A percentile compares a stretch with the other conserved stretches of the same genome.
Conservation (phyloP, 2,329 filamentous ascomycete genomes). For the Seiridium unicorne region DNA sequence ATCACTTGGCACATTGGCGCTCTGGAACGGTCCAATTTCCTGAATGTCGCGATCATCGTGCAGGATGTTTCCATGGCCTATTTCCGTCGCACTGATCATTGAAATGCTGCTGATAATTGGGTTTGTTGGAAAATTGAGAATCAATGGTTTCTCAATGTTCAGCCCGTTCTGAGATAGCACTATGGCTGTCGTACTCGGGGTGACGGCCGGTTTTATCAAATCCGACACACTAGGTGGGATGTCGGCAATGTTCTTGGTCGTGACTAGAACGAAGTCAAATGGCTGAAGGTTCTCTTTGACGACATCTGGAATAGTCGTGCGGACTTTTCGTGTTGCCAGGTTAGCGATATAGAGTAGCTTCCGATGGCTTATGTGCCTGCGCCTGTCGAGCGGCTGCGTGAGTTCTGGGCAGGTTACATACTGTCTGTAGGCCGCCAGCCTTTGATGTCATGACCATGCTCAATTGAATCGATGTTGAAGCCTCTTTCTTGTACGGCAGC, state of each 20-base stretch:
- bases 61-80: slow-evolving; percentile 41
- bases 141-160: slow-evolving; percentile 58
- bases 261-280: slow-evolving; percentile 56
- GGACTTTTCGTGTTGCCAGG: slow-evolving; percentile 31
- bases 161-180: slow-evolving; percentile 62
- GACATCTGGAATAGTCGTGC: slow-evolving; percentile 46
- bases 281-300: slow-evolving; percentile 25
- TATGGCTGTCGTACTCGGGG: slow-evolving; percentile 47
- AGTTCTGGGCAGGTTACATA: not conserved
- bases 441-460: slow-evolving; percentile 47
- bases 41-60: slow-evolving; percentile 52
- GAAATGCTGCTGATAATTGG: slow-evolving; percentile 51
- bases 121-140: slow-evolving; percentile 48
- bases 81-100: slow-evolving; percentile 50
- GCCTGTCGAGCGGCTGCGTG: too few relatives aligned
- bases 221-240: slow-evolving; percentile 44
- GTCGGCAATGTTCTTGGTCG: slow-evolving; percentile 60
- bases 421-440: slow-evolving; percentile 43
- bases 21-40: slow-evolving; percentile 48
- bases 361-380: too few relatives aligned
- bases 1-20: slow-evolving; percentile 26
- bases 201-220: slow-evolving; percentile 50
- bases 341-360: not conserved
- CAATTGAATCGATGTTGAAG: slow-evolving; percentile 53
- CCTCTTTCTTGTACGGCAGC: slow-evolving; percentile 42